Percentiles rank a stretch among this genome's conserved stretches.
These are phyloP conservation scores for Nemania sp. DNA, from an alignment of 2,329 filamentous ascomycete species.

Conservation along the genomic window DNA sequence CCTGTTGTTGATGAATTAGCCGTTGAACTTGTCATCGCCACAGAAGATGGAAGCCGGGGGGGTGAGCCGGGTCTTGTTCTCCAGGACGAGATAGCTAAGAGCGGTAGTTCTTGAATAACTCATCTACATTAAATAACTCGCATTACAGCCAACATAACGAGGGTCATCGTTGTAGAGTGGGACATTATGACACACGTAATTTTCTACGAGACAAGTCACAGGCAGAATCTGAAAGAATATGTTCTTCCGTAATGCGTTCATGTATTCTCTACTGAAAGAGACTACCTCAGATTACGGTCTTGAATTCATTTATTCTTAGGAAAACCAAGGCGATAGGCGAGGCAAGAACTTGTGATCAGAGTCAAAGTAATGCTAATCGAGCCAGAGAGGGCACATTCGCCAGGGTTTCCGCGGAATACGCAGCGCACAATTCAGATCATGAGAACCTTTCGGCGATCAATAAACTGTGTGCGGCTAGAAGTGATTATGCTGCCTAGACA, in stretches of 20 bases:
- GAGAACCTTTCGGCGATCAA: constrained; percentile 39
- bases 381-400: constrained; percentile 15
- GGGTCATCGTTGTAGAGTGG: too few relatives aligned
- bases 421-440: constrained; percentile 31
- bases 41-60: constrained; percentile 66
- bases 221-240: not conserved
- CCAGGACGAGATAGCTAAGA: constrained; percentile 48
- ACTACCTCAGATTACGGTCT: constrained; percentile 30
- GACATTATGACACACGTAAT: not conserved
- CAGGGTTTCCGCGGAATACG: constrained; percentile 27
- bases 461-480: constrained; percentile 34
- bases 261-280: constrained; percentile 41
- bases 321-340: constrained; percentile 20
- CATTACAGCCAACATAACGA: not conserved
- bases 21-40: constrained; percentile 56
- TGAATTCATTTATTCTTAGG: constrained; percentile 1
- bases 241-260: constrained; percentile 20
- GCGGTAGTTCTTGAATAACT: constrained; percentile 7
- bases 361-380: constrained; percentile 15
- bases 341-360: constrained; percentile 23
- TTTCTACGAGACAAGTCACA: not conserved
- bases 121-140: not conserved
- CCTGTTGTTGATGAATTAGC: constrained; percentile 42
- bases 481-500: constrained; percentile 34
- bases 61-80: constrained; percentile 61